phyloP scores from a whole-genome alignment of 306 rosid species.

The Malus sylvestris region DNA sequence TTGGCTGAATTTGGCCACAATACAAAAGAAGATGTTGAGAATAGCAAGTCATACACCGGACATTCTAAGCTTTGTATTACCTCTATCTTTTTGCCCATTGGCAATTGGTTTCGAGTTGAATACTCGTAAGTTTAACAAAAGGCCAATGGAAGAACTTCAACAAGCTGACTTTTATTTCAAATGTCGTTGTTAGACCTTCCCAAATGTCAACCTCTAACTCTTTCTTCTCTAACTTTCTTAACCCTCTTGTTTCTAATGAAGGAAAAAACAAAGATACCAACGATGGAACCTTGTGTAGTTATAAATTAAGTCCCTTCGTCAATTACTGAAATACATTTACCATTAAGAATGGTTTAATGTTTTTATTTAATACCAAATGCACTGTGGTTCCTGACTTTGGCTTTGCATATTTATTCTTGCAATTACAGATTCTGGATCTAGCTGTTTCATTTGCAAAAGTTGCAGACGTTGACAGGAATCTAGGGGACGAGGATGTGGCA shows the following conservation, averaged over 20 bases:
- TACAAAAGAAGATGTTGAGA: neutral
- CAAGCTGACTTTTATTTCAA: neutral
- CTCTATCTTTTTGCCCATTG: neutral
- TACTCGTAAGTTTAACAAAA: neutral
- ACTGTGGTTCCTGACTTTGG: constrained; percentile 16
- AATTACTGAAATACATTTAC: neutral
- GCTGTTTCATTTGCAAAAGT: constrained; percentile 92
- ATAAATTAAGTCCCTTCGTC: neutral
- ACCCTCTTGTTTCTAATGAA: neutral
- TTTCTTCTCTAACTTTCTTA: neutral
- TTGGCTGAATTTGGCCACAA: neutral
- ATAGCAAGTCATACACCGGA: neutral
- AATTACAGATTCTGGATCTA: constrained; percentile 64
- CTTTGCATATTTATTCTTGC: constrained; percentile 5
- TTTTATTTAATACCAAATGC: neutral
- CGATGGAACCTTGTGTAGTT: neutral
- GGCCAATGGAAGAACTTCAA: neutral
- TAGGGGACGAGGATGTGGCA: constrained; percentile 74
- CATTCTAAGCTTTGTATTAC: neutral
- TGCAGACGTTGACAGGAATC: constrained; percentile 80
- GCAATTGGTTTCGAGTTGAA: neutral
- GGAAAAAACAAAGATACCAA: neutral
- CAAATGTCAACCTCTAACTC: neutral
- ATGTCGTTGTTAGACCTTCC: neutral
- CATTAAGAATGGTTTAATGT: neutral